Conservation (phyloP, 2,329 filamentous ascomycete genomes). For the Diplodia mutila region DNA sequence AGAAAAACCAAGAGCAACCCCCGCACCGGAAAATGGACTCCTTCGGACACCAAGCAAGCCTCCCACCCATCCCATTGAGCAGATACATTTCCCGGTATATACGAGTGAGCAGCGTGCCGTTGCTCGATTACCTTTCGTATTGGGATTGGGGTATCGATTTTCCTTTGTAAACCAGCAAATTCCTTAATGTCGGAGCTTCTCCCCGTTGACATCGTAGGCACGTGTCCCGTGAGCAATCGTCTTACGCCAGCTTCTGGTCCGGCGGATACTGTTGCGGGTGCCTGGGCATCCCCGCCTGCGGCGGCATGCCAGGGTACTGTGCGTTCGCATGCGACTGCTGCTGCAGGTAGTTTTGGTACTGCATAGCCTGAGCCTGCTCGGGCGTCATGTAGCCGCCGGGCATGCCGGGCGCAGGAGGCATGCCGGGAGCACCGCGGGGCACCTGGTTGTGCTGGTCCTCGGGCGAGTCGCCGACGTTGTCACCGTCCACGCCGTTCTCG, state of each 20-base stretch:
- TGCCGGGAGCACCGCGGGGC: constrained; percentile 70
- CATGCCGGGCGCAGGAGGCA: constrained; percentile 69
- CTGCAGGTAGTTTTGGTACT: constrained; percentile 82
- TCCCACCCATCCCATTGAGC: constrained; percentile 25
- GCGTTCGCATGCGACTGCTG: constrained; percentile 64
- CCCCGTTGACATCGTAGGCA: constrained; percentile 19
- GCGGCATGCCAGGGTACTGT: constrained; percentile 74
- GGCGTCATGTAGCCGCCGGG: constrained; percentile 67
- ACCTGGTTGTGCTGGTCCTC: constrained; percentile 85
- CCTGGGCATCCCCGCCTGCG: constrained; percentile 72
- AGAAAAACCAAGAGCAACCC: constrained; percentile 25
- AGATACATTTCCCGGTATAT: constrained; percentile 27
- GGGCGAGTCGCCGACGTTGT: constrained; percentile 74
- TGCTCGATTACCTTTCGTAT: constrained; percentile 26
- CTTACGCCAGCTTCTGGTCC: constrained; percentile 45
- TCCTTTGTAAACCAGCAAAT: constrained; percentile 28
- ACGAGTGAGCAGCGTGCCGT: constrained; percentile 23
- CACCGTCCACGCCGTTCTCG: constrained; percentile 59
- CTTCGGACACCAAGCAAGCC: constrained; percentile 26
- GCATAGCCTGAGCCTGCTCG: constrained; percentile 65
- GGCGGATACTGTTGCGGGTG: constrained; percentile 69
- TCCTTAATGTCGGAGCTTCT: constrained; percentile 24
- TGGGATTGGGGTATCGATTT: constrained; percentile 28
- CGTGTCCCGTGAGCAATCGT: constrained; percentile 16
- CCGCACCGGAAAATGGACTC: constrained; percentile 25